Base-by-base conservation (phyloP, 768 basidiomycete species). In the Suillus paluster region DNA sequence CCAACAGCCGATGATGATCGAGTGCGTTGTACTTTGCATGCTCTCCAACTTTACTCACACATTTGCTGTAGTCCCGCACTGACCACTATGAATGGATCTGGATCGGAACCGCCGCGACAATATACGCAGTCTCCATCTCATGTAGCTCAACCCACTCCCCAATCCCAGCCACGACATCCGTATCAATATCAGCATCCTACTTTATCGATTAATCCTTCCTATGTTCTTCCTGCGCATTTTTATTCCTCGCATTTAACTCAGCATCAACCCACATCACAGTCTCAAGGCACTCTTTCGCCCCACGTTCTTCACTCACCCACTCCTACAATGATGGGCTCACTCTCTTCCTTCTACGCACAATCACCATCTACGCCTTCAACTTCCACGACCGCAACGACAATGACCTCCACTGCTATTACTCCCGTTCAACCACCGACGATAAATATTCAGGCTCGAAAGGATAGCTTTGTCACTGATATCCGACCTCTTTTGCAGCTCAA, bases 211-310 rank as follows among this genome's bases (percentile, higher is more conserved):
- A 79, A 78, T 69, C 77, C 74, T 72, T 73, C 76, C 63, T 79
- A 73, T 69, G 74, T 76, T 63, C 74, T 75, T 64, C 74, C 74
- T 57, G 65, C 74, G 52, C 74, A 77, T 75, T 75, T 77, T 72
- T 77, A 77, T 70, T 61, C 63, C 12, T 56, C 70, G 36, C 73
- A 72, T 61, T 57, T 75, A 27, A 42, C 50, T 55, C 65, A 66
- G 57, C 66, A 63, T 57, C 61, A 62, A 53, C 73, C 67, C 12
- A 17, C 59, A 60, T 68, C 69, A 19, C 78, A 79, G 41, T 74
- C 78, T n/a, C 89, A 89, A 70, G 78, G 85, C 65, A 91, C 87
- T 4, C 83, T 91, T 39, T 86, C 89, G 2, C 90, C 90, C 10
- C 87, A 88, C 66, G 85, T 84, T 50, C 80, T 92, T 42, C 89